Evolutionary conservation across 345 rosid species (phyloP), one percentile per base, ranked within the genome.

Genomic region (Dipteronia dyeriana): DNA sequence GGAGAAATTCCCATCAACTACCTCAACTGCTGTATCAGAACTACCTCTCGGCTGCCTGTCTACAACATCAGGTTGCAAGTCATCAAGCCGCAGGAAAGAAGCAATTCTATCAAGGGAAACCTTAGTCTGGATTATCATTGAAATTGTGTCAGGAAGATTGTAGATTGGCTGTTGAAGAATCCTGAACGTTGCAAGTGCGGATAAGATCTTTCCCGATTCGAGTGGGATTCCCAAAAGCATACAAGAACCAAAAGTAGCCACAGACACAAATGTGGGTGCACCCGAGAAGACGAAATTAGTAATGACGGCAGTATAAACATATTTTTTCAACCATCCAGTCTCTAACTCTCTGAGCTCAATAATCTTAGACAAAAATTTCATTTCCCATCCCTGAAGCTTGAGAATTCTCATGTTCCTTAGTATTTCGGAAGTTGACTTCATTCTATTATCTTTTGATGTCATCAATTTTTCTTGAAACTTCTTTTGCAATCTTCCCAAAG

Each of bases 351-450:
- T 78, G 23, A 82, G 84, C 2, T 72, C 79, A 3, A 81, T 69
- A 23, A 91, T 83, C 79, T 81, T 79, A 0, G 76, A 71, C 53
- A 79, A 80, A 78, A 93, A 91, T 78, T 87, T 89, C 83, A 80
- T 82, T 77, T 93, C 98, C 98, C 98, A 93, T 11, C 90, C 89
- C 10, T 93, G 94, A 66, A 93, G 87, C 82, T 93, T 93, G 72
- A 93, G 87, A 75, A 91, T 88, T 85, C 84, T 93, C 92, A 93
- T 93, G 80, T 82, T 91, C 80, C 81, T 76, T 49, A 91, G 75
- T 62, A 90, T 81, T 83, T 93, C 98, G 11, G 96, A 84, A 65
- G 92, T 90, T 43, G 86, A 84, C 75, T 85, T 87, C 83, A 90
- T 86, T 76, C 92, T 77, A 57, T 77, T 78, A 68, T 93, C 98